These are phyloP conservation scores for Calonectria crousiana DNA, from an alignment of 2,329 filamentous ascomycete genomes.

Conservation along the genomic window DNA sequence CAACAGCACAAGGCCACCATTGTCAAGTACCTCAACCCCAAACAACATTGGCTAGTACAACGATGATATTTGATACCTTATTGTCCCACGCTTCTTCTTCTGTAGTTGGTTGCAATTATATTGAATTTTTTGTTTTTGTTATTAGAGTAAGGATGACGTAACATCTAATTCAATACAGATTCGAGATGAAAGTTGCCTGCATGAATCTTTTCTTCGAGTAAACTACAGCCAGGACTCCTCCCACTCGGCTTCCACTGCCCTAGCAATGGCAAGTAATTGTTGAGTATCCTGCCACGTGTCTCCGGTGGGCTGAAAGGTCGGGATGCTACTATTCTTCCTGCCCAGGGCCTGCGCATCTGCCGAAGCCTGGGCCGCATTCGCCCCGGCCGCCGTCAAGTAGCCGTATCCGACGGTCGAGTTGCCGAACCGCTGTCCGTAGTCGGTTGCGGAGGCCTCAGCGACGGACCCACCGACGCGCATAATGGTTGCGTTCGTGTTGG, in stretches of 20 bases:
- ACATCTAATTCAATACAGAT: neutral
- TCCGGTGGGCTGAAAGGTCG: neutral
- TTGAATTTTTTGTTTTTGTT: neutral
- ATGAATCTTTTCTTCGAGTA: neutral
- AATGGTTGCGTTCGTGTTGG: conserved; percentile 20
- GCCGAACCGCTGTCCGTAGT: neutral
- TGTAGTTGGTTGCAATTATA: no score
- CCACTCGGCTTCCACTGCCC: neutral
- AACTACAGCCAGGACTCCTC: neutral
- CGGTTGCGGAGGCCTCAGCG: neutral
- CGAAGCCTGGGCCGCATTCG: neutral
- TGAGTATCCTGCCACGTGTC: neutral
- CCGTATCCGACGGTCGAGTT: neutral
- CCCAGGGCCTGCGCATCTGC: neutral
- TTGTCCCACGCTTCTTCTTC: no score
- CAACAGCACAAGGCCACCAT: no score
- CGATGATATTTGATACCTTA: no score
- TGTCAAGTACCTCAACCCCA: no score
- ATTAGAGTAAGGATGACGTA: neutral
- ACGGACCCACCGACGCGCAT: conserved; percentile 4
- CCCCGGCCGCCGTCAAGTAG: neutral
- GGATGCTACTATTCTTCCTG: neutral
- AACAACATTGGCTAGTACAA: no score
- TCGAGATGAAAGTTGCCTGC: neutral
- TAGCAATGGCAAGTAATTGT: neutral